A percentile compares a stretch with the other conserved stretches of the same genome.
These are phyloP conservation scores for Hordeum marinum DNA, from an alignment of 176 grass and related monocot genomes.

Conservation along the genomic window DNA sequence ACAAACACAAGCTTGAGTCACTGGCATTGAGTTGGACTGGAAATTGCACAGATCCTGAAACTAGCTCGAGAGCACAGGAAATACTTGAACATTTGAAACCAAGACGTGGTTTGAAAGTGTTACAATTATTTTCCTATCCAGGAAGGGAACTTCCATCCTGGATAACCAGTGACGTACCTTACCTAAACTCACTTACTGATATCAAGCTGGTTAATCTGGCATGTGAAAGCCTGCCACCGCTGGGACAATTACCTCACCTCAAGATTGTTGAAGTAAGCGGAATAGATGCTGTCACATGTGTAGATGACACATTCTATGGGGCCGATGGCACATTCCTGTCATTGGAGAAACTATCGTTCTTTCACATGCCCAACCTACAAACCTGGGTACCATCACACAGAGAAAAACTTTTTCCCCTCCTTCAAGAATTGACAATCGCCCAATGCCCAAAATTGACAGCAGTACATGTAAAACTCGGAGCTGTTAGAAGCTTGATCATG, in stretches of 20 bases:
- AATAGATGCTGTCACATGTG: neutral
- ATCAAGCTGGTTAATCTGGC: constrained; percentile 8
- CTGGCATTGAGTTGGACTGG: neutral
- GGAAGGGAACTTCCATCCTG: constrained; percentile 1
- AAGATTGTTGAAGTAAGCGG: constrained; percentile 2
- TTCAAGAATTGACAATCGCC: constrained; percentile 7
- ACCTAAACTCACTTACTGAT: neutral
- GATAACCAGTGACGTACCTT: neutral
- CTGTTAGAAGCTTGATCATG: neutral
- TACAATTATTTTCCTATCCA: neutral
- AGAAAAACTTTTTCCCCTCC: neutral
- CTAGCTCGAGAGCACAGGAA: constrained; percentile 1
- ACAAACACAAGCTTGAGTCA: neutral
- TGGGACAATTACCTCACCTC: neutral
- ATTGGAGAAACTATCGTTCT: constrained; percentile 9
- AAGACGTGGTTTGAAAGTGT: neutral
- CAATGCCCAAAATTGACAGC: constrained; percentile 10
- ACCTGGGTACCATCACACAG: neutral
- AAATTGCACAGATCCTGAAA: neutral
- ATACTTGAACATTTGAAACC: constrained; percentile 15
- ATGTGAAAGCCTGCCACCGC: constrained; percentile 6
- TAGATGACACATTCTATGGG: constrained; percentile 14
- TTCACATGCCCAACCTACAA: constrained; percentile 12
- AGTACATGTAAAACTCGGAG: neutral
- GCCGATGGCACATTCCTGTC: neutral